Percentiles rank a stretch among this genome's conserved stretches.
phyloP scores from a whole-genome alignment of 257 asterid species.

The Voacanga thouarsii region DNA sequence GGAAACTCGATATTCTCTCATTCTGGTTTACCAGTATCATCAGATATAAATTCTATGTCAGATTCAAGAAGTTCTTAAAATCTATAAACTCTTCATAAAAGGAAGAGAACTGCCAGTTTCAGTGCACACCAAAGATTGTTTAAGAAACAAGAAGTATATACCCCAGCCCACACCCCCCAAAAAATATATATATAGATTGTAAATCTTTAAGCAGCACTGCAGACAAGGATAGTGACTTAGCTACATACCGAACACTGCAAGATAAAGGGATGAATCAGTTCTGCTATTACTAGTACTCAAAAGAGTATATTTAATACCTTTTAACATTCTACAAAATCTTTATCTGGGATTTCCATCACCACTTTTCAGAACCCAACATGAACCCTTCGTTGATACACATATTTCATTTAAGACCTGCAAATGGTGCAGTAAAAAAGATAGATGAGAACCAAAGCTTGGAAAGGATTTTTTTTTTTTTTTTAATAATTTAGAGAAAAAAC shows the following conservation, averaged over 20 bases:
- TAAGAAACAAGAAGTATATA: background rate
- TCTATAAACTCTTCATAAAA: too few species aligned
- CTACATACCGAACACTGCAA: background rate
- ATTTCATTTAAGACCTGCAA: constrained; percentile 70
- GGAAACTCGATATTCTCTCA: too few species aligned
- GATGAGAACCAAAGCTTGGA: background rate
- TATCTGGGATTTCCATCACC: constrained; percentile 47
- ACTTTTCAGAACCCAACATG: constrained; percentile 61
- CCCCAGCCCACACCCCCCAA: background rate
- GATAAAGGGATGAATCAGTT: background rate
- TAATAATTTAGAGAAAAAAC: too few species aligned
- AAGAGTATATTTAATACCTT: background rate
- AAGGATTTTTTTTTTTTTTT: background rate
- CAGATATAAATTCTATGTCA: too few species aligned
- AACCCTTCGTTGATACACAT: constrained; percentile 47
- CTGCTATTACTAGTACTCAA: background rate
- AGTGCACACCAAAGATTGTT: background rate
- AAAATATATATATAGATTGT: too few species aligned
- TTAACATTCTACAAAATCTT: constrained; percentile 1
- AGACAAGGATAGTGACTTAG: background rate
- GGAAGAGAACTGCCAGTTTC: too few species aligned
- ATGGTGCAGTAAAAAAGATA: background rate
- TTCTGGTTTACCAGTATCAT: too few species aligned
- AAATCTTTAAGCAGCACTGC: background rate
- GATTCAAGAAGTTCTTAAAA: too few species aligned